Percentiles rank a stretch among this genome's conserved stretches.
Conservation (phyloP, 768 basidiomycete genomes). For the Vararia minispora region DNA sequence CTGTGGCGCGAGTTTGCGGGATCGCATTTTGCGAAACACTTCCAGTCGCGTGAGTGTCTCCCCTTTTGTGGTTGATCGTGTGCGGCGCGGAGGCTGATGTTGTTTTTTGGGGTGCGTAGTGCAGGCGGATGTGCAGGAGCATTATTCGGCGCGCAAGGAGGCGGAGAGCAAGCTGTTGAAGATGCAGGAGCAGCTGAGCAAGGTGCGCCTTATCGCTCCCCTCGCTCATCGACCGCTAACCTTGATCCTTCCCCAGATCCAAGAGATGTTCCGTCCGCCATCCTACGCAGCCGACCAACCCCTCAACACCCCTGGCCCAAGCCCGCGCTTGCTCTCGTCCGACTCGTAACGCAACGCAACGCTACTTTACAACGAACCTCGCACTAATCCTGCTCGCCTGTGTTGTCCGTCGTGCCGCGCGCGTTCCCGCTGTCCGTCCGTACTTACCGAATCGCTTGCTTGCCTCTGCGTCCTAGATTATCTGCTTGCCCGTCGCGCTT, state of each 20-base stretch:
- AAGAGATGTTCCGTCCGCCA: slow-evolving; percentile 12
- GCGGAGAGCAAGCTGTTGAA: slow-evolving; percentile 34
- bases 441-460: too few species aligned
- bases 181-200: slow-evolving; percentile 43
- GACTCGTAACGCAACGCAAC: slow-evolving; percentile 4
- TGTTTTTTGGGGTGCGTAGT: slow-evolving; percentile 10
- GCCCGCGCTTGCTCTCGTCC: slow-evolving; percentile 10
- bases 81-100: too few species aligned
- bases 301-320: slow-evolving; percentile 10
- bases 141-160: slow-evolving; percentile 27
- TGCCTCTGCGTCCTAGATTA: too few species aligned
- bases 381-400: too few species aligned
- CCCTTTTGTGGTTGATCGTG: not conserved
- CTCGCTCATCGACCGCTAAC: slow-evolving; percentile 5
- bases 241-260: slow-evolving; percentile 11
- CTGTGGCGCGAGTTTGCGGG: too few species aligned
- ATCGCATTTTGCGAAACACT: slow-evolving; percentile 9
- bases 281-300: slow-evolving; percentile 4
- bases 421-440: too few species aligned
- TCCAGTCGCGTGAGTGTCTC: slow-evolving; percentile 3
- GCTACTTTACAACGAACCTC: too few species aligned
- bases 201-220: slow-evolving; percentile 39
- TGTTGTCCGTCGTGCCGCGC: too few species aligned
- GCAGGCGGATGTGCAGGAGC: slow-evolving; percentile 17
- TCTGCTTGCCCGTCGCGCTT: too few species aligned